Evolutionary conservation across 345 rosid species (phyloP).

Genomic region (Rhodamnia rubescens): DNA sequence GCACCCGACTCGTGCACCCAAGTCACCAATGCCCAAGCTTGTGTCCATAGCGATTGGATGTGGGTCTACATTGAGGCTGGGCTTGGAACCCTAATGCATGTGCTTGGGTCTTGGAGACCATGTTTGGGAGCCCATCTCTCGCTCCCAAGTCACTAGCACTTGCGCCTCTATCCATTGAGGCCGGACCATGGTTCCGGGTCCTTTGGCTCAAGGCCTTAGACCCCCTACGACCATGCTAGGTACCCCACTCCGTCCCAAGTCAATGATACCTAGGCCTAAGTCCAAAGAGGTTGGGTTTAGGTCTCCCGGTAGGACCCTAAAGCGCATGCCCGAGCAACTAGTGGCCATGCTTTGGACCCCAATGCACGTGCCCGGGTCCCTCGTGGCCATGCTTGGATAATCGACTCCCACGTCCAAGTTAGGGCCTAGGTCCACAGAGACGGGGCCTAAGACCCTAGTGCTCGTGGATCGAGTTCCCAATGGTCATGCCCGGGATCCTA

Average conservation of each 20-base stretch:
- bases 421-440: neutral
- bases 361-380: neutral
- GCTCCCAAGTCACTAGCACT: neutral
- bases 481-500: accelerated
- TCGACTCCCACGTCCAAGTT: neutral
- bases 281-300: accelerated
- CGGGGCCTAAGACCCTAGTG: neutral
- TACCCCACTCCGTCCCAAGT: neutral
- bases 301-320: neutral
- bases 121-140: neutral
- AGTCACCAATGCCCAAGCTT: neutral
- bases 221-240: neutral
- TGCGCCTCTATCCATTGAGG: neutral
- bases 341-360: neutral
- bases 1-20: neutral
- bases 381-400: neutral
- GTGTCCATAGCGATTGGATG: neutral
- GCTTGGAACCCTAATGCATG: neutral
- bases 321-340: neutral
- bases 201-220: neutral
- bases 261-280: neutral
- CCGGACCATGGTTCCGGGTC: neutral
- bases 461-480: neutral
- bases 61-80: neutral
- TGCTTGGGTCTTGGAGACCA: neutral